Base-by-base conservation (phyloP, 1,139 yeast species). In the Hansenula lynferdii region DNA sequence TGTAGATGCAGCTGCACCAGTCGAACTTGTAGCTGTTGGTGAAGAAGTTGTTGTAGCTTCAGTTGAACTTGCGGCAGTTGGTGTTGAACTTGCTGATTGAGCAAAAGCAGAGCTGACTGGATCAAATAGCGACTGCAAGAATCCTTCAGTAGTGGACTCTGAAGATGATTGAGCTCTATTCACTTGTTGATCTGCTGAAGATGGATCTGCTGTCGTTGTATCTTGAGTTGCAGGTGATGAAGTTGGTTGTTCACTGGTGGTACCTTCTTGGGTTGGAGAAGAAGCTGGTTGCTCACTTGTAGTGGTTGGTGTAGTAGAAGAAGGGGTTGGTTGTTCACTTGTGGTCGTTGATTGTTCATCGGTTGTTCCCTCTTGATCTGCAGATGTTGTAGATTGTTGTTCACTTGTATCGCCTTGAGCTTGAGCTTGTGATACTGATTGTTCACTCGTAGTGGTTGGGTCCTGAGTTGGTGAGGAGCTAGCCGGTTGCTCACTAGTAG, bases 1-100 rank as follows among this genome's bases (percentile, higher is more conserved):
- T 12, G 42, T 15, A 14, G 47, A 18, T 12, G 41, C 26, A 24
- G 49, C 20, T 10, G 30, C 19, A 12, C 20, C 11, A 14, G 37
- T 17, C 6, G 32, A 18, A 18, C 28, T 14, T 14, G 35, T 8
- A 17, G 34, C 22, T 22, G 35, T 31, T 35, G 23, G 14, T 17
- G 29, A 27, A 9, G 31, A 18, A 18, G 23, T 28, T 31, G 36
- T 18, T 11, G 35, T 34, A 8, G 26, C 16, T 19, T 16, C 34
- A 7, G 28, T 24, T 7, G 28, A 12, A 25, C 34, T 25, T 8
- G 34, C 33, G 28, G 31, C 20, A 25, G 22, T 26, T 28, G 37
- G 14, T 19, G 17, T 11, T n/a, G 27, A 10, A 17, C 16, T 18
- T 28, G 35, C n/a, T 15, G 11, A 8, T n/a, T n/a, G n/a, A 8